A percentile compares a stretch with the other conserved stretches of the same genome.
phyloP scores from a whole-genome alignment of 108 stramenopile genomes.

The Discostella stelligeroides region DNA sequence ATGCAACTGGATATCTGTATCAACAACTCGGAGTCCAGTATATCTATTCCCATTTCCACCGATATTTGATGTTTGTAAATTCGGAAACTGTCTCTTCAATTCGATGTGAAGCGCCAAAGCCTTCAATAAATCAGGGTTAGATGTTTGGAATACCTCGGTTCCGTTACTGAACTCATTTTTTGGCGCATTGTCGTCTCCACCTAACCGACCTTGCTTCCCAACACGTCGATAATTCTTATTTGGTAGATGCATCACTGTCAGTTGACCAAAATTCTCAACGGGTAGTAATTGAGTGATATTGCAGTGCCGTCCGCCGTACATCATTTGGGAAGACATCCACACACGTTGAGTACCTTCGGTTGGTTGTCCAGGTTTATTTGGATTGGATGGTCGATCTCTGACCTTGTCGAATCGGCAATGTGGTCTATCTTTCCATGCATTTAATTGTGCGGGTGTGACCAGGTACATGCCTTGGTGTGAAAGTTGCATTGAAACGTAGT shows the following conservation, averaged over 20 bases:
- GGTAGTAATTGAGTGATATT: slow-evolving; percentile 75
- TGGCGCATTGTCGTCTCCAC: slow-evolving; percentile 47
- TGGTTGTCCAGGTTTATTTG: slow-evolving; percentile 65
- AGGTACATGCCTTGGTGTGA: slow-evolving; percentile 91
- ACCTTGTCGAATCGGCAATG: slow-evolving; percentile 71
- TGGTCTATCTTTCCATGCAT: slow-evolving; percentile 71
- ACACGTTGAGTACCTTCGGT: slow-evolving; percentile 84
- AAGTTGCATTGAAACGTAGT: slow-evolving; percentile 75
- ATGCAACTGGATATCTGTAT: slow-evolving; percentile 53
- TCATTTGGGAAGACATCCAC: slow-evolving; percentile 86
- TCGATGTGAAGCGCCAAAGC: slow-evolving; percentile 78
- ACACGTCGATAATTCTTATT: slow-evolving; percentile 91
- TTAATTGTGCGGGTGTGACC: slow-evolving; percentile 66
- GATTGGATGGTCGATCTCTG: slow-evolving; percentile 64
- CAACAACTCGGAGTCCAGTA: slow-evolving; percentile 69
- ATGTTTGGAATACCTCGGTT: slow-evolving; percentile 62
- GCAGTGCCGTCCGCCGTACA: slow-evolving; percentile 75
- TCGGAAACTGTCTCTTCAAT: slow-evolving; percentile 55
- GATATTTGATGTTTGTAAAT: slow-evolving; percentile 39
- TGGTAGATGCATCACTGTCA: slow-evolving; percentile 82
- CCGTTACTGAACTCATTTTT: slow-evolving; percentile 76
- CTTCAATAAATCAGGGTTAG: slow-evolving; percentile 54
- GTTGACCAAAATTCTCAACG: slow-evolving; percentile 70
- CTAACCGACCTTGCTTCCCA: slow-evolving; percentile 62
- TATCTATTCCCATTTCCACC: slow-evolving; percentile 40